Conservation (phyloP, 768 basidiomycete species). For the Mycena crocata region DNA sequence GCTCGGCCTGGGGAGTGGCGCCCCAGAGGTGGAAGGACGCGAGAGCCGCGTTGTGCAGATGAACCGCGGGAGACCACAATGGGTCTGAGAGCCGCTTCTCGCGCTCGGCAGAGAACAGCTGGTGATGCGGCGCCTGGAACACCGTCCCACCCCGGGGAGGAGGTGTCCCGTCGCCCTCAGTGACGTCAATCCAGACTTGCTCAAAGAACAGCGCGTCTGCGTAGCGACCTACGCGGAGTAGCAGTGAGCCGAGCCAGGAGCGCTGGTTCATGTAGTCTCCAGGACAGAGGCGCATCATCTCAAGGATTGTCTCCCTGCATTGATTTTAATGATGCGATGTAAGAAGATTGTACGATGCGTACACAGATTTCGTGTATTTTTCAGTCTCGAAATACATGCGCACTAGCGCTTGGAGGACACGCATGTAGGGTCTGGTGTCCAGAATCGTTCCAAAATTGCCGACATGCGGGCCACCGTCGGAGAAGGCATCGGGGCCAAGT, state of each 20-base stretch:
- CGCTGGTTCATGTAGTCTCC: constrained; percentile 47
- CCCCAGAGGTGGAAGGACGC: constrained; percentile 46
- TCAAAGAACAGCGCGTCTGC: constrained; percentile 26
- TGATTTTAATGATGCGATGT: not conserved
- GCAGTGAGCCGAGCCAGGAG: constrained; percentile 39
- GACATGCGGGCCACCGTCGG: constrained; percentile 46
- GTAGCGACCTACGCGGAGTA: not conserved
- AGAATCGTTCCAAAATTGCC: constrained; percentile 52
- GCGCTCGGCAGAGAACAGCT: constrained; percentile 8
- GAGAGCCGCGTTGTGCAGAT: constrained; percentile 42
- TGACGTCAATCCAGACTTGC: constrained; percentile 12
- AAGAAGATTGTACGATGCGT: constrained; percentile 26
- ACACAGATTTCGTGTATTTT: constrained; percentile 48
- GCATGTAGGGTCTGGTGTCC: constrained; percentile 59
- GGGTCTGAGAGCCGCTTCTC: constrained; percentile 24
- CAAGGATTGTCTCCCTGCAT: constrained; percentile 42
- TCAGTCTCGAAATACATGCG: constrained; percentile 49
- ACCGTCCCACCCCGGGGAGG: constrained; percentile 15
- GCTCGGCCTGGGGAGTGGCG: constrained; percentile 37
- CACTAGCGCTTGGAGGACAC: constrained; percentile 53
- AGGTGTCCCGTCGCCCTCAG: not conserved
- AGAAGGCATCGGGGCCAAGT: constrained; percentile 50
- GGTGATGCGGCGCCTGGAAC: constrained; percentile 6
- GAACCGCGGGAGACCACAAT: constrained; percentile 21
- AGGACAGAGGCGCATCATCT: constrained; percentile 49